Evolutionary conservation across 73 alveolate genomes (phyloP), one percentile per base, ranked within the genome.

Genomic region (Tetrahymena thermophila): DNA sequence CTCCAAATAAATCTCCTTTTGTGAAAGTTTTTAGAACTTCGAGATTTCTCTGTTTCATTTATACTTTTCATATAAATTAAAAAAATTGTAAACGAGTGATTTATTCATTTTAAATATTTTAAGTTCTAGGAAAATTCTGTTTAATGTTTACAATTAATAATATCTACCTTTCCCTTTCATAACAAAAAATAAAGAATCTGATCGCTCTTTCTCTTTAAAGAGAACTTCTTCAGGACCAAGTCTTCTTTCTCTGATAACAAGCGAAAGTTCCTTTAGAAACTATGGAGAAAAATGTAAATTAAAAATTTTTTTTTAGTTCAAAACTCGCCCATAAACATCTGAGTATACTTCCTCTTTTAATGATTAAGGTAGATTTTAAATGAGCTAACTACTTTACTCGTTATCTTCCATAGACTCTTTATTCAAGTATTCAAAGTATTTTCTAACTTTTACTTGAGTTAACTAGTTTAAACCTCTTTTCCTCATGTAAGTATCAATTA

Each of bases 211-310:
- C 93, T 95, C 94, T 84, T 93, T 50, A 71, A 94, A 94, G 0
- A 96, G 85, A 85, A 56, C 94, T 40, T 94, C 97, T 93, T 95
- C 97, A 35, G 97, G 97, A 55, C 97, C 97, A 43, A 85, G 93
- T 34, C 93, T 95, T 56, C 83, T 43, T 95, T 95, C 97, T 31
- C 94, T 89, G 2, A 71, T 71, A 28, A 71, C 89, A 25, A 71
- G 31, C 6, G 89, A 71, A 10, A 71, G 89, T n/a, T 71, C 89
- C 37, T 71, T 71, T 8, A 71, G 37, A 71, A 71, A 71, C 11
- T 28, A 25, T 19, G 89, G 37, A 71, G 89, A 71, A 25, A 71
- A 71, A 19, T 71, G 89, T n/a, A 71, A 71, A 71, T 71, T n/a
- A n/a, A 71, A 71, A n/a, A 71, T 71, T 31, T 71, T 71, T 31